phyloP scores from a whole-genome alignment of 768 basidiomycete species.

The Suillus spraguei region DNA sequence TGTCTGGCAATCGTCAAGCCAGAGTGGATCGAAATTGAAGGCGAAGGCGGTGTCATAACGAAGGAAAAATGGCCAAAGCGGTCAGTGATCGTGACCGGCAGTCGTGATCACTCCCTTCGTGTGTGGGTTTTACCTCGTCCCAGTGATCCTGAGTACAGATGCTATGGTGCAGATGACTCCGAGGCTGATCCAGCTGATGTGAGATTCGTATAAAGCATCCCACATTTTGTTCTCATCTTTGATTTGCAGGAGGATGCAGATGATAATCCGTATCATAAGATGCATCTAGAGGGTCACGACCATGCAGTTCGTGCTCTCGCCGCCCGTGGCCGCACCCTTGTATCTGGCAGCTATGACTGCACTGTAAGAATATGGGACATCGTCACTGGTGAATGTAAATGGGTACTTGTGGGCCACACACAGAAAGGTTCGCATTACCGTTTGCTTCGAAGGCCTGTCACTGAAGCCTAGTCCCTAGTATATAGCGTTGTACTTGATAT shows the following conservation, averaged over 20 bases:
- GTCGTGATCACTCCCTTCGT: constrained; percentile 64
- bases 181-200: constrained; percentile 62
- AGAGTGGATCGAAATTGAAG: constrained; percentile 77
- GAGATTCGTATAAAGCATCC: constrained; percentile 15
- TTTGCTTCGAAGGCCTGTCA: constrained; percentile 1
- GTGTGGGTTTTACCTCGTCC: constrained; percentile 71
- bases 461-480: constrained; percentile 48
- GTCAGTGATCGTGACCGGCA: constrained; percentile 73
- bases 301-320: constrained; percentile 93
- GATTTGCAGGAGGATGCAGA: constrained; percentile 58
- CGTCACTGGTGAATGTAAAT: constrained; percentile 77
- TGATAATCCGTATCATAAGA: constrained; percentile 88
- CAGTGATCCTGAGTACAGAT: constrained; percentile 75
- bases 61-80: constrained; percentile 77
- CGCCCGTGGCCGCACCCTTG: constrained; percentile 84
- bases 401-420: constrained; percentile 83
- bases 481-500: constrained; percentile 95
- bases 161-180: constrained; percentile 60
- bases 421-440: constrained; percentile 73
- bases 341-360: constrained; percentile 96
- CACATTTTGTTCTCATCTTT: constrained; percentile 11
- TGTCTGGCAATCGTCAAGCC: constrained; percentile 97
- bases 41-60: constrained; percentile 58
- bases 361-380: constrained; percentile 97
- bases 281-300: constrained; percentile 85